Base-by-base conservation (phyloP, 495 filamentous ascomycete species). In the Xylaria venustula region DNA sequence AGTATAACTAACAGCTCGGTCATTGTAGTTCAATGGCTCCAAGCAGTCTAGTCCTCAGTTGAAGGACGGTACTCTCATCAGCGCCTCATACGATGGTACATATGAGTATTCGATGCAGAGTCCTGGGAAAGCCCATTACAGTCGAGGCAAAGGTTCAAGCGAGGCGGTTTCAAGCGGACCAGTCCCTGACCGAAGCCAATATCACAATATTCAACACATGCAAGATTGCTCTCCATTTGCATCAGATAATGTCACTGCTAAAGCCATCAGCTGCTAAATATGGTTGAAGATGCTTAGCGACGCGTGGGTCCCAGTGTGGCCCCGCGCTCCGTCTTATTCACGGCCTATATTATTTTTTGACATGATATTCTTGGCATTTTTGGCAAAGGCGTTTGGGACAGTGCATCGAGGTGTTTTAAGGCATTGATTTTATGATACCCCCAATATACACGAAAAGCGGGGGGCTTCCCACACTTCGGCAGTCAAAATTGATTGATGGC, bases 11-110 rank as follows among this genome's bases (percentile, higher is more conserved):
- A 71, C 61, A 36, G 47, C 28, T 64, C 52, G 44, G 48, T 56
- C 51, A 12, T 25, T 64, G 20, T 62, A 81, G 78, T 81, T 77
- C 66, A 71, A 71, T 51, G 72, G 76, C 15, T 71, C 77, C 44
- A 80, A 81, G 68, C 75, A 73, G 26, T 69, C 74, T 5, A 73
- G 66, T 60, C 72, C 75, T 25, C 70, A 71, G 26, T 23, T 63
- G 56, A 77, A 71, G 40, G 67, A 77, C 19, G 73, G 73, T 40
- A 59, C 70, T 28, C 42, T 73, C 30, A 64, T 52, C 8, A 63
- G 28, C 23, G 67, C 67, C 34, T 71, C 67, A 45, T 71, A 66
- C 34, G 75, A 79, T 56, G 73, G 73, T 9, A 49, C 63, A 7
- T 71, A 73, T 30, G 73, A 74, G 15, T 56, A 58, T 3, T 40